Percentiles rank a stretch among this genome's conserved stretches.
These are phyloP conservation scores for Fusarium nygamai DNA, from an alignment of 2,329 filamentous ascomycete species.

Conservation along the genomic window DNA sequence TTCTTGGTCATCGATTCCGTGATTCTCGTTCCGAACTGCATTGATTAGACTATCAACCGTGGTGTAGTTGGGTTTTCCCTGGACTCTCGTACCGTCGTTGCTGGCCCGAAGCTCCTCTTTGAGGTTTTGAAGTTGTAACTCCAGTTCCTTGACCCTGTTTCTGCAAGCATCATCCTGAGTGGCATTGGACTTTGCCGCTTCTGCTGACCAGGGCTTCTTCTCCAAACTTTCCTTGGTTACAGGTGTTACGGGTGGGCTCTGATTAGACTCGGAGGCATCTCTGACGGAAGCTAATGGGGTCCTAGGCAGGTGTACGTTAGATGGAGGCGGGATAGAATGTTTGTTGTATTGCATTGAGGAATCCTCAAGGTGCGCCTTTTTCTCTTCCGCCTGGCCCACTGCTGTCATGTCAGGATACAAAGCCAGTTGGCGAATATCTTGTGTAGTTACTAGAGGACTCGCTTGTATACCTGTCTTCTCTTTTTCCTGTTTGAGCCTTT, in stretches of 20 bases:
- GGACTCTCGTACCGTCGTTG: neutral
- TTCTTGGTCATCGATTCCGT: neutral
- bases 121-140: neutral
- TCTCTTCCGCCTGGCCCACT: neutral
- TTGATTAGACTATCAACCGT: slow-evolving; percentile 5
- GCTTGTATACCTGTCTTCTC: neutral
- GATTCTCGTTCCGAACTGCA: neutral
- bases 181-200: neutral
- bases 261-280: neutral
- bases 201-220: neutral
- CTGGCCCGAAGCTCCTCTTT: neutral
- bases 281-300: neutral
- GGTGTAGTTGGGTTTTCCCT: neutral
- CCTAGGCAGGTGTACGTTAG: neutral
- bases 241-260: neutral
- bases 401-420: neutral
- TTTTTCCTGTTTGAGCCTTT: neutral
- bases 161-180: neutral
- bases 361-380: neutral
- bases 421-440: neutral
- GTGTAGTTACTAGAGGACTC: neutral
- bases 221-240: neutral
- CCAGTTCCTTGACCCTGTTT: neutral
- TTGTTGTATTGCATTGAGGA: neutral
- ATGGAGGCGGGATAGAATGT: neutral